Base-by-base conservation (phyloP, 2,329 filamentous ascomycete genomes). In the Xylariaceae sp. region DNA sequence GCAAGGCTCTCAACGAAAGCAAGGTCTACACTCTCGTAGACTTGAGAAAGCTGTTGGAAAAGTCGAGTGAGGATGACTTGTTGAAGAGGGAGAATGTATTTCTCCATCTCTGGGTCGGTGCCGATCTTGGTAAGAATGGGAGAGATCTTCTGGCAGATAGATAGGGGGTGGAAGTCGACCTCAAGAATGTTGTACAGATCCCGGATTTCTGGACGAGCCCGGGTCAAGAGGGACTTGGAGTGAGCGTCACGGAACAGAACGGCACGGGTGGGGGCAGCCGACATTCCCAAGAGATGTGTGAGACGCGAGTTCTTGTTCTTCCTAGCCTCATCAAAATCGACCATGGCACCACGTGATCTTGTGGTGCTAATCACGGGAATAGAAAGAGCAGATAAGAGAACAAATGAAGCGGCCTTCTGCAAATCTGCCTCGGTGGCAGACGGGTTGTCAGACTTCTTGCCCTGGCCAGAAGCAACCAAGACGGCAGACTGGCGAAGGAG, bases 321-420 rank as follows among this genome's bases (percentile, higher is more conserved):
- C 70, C 87, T 86, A 37, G 88, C 90, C 73, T 97, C 91, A 58
- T 98, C 93, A 47, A 95, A 91, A 68, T 98, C 93, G 40, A 97
- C 87, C 68, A 98, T 83, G 50, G 92, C 93, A 64, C 93, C 93
- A 37, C 93, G 88, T 44, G 93, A 98, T 62, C 93, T 85, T 22
- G 91, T 91, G 37, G 93, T 97, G 82, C 93, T 98, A 71, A 98
- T 98, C 72, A 98, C 93, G 11, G 93, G 93, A 54, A 98, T 98
- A n/a, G 93, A 86, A 43, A 98, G 82, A 40, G 93, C 92, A 17
- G 93, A 95, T 42, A 98, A 76, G 38, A 98, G 79, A 47, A 98
- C 94, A 60, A 95, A 97, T 1, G 93, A 97, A 16, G 93, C 92
- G 48, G 90, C 88, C 72, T 91, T 92, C 69, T 91, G 89, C 61